Conservation (phyloP, 352 stramenopile species). For the Phytophthora pistaciae region DNA sequence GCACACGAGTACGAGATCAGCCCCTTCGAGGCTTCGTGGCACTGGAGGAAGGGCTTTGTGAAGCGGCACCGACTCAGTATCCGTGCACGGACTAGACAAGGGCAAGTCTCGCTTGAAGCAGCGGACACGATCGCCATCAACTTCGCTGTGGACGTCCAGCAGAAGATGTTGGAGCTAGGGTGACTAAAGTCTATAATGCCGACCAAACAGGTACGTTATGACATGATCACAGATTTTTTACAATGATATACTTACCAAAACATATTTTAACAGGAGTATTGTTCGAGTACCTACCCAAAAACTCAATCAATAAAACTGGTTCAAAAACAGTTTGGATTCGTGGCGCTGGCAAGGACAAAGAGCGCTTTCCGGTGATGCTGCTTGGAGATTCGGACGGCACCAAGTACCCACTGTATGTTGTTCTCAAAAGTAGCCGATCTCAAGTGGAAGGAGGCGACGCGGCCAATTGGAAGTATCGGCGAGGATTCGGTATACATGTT, state of each 20-base stretch:
- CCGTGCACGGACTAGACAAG: background rate
- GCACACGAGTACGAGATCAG: background rate
- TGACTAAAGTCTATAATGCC: background rate
- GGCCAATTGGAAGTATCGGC: background rate
- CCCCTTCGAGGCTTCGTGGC: background rate
- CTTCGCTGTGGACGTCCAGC: background rate
- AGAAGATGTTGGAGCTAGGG: background rate
- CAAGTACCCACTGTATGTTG: background rate
- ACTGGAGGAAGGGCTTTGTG: background rate
- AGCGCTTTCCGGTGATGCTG: background rate
- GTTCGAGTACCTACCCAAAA: too few relatives aligned
- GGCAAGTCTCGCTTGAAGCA: background rate
- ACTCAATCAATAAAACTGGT: too few relatives aligned
- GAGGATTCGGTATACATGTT: background rate
- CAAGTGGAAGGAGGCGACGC: background rate
- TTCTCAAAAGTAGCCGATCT: background rate
- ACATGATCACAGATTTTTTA: background rate
- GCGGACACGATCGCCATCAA: background rate
- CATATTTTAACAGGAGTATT: too few relatives aligned
- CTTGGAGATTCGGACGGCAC: background rate
- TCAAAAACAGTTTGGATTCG: too few relatives aligned
- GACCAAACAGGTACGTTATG: background rate
- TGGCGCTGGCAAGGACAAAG: background rate
- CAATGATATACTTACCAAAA: background rate
- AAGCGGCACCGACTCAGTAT: background rate